A percentile compares a stretch with the other conserved stretches of the same genome.
These are phyloP conservation scores for Iris pallida DNA, from an alignment of 116 monocot genomes.

Conservation along the genomic window DNA sequence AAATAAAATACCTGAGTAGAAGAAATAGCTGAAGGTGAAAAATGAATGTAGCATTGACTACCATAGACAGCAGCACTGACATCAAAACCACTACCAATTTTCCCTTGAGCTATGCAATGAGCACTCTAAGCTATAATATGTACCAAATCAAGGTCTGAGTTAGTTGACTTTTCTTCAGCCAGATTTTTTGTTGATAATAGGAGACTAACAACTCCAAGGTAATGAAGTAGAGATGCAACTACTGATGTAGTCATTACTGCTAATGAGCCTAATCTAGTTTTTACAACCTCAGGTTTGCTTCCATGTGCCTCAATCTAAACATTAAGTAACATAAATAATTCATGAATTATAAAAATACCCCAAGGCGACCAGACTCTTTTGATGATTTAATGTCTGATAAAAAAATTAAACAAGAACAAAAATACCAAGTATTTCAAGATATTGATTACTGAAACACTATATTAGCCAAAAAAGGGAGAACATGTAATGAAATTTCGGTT, in stretches of 20 bases:
- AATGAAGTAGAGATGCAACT: constrained; percentile 83
- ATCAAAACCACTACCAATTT: constrained; percentile 98
- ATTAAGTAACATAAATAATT: neutral
- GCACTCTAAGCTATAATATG: constrained; percentile 92
- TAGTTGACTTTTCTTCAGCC: constrained; percentile 8
- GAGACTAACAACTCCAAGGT: constrained; percentile 72
- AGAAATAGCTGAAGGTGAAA: constrained; percentile 84
- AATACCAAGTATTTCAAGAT: too few species aligned
- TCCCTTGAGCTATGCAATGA: constrained; percentile 99
- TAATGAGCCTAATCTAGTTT: constrained; percentile 97
- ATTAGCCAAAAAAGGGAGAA: too few species aligned
- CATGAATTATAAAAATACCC: neutral
- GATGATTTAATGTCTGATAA: too few species aligned
- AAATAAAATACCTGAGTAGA: constrained; percentile 62
- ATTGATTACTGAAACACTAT: too few species aligned
- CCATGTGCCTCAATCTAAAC: constrained; percentile 69
- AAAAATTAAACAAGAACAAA: too few species aligned
- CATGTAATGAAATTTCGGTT: too few species aligned
- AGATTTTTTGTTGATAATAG: constrained; percentile 21
- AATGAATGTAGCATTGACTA: constrained; percentile 83
- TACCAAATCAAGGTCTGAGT: constrained; percentile 68
- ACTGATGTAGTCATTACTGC: constrained; percentile 99
- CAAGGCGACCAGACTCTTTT: too few species aligned
- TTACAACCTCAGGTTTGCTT: constrained; percentile 95
- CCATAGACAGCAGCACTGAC: constrained; percentile 98